Percentiles rank a stretch among this genome's conserved stretches.
Conservation (phyloP, 106 monocot genomes). For the Narthecium ossifragum region DNA sequence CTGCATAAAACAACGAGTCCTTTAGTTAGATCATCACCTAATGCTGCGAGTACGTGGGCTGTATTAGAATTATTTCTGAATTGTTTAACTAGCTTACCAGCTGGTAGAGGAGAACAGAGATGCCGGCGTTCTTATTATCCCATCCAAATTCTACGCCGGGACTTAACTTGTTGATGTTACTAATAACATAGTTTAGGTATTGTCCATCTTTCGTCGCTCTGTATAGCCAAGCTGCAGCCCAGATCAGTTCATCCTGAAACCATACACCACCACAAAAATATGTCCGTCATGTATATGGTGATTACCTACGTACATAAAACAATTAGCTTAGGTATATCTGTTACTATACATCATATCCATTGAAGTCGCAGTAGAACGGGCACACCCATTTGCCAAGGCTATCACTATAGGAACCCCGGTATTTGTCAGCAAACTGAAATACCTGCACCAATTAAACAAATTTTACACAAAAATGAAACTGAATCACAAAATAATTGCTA, state of each 20-base stretch:
- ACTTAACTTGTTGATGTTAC: background rate
- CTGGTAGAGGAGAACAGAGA: constrained; percentile 17
- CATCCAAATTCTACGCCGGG: constrained; percentile 22
- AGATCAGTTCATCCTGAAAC: constrained; percentile 22
- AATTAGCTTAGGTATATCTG: too few species aligned
- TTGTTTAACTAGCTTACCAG: background rate
- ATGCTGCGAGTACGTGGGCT: too few species aligned
- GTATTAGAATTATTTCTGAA: background rate
- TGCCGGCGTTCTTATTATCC: constrained; percentile 23
- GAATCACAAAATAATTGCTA: too few species aligned
- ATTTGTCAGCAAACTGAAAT: constrained; percentile 15
- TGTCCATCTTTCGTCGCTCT: constrained; percentile 4
- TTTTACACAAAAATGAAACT: too few species aligned
- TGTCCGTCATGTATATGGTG: too few species aligned
- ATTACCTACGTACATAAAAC: too few species aligned
- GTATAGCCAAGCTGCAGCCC: constrained; percentile 24
- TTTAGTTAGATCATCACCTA: too few species aligned
- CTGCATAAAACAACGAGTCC: too few species aligned
- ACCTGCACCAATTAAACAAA: too few species aligned
- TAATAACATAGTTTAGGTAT: constrained; percentile 2
- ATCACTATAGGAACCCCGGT: constrained; percentile 22
- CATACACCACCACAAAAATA: background rate
- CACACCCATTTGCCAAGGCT: constrained; percentile 16
- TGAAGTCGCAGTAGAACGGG: constrained; percentile 20
- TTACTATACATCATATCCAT: constrained; percentile 16